Percentiles rank a stretch among this genome's conserved stretches.
Evolutionary conservation across 202 grass and related monocot genomes (phyloP).

Genomic region (Carex arenaria): DNA sequence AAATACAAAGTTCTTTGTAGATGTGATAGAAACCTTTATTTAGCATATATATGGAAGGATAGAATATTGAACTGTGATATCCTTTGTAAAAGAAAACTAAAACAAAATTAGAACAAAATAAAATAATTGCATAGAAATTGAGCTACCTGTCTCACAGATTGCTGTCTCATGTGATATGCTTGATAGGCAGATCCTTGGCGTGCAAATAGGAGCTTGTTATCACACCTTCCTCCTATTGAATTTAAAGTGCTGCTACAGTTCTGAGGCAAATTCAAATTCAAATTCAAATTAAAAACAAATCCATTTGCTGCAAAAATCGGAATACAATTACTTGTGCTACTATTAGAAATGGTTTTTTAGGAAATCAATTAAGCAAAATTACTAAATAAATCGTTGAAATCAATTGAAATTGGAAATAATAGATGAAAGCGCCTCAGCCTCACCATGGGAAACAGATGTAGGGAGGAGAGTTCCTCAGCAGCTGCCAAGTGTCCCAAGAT

Average conservation of each 20-base stretch:
- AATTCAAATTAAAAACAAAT: neutral
- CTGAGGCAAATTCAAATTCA: constrained; percentile 21
- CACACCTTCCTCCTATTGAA: constrained; percentile 12
- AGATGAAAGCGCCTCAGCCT: neutral
- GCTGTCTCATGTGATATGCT: constrained; percentile 28
- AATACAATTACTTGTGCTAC: too few relatives aligned
- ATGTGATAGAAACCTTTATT: neutral
- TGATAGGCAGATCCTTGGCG: constrained; percentile 29
- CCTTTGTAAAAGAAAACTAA: neutral
- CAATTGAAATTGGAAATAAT: too few relatives aligned
- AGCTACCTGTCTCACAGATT: constrained; percentile 16
- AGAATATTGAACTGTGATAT: neutral
- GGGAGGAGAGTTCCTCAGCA: constrained; percentile 4
- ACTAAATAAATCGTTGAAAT: neutral
- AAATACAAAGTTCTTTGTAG: neutral
- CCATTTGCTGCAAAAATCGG: too few relatives aligned
- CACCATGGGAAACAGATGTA: constrained; percentile 32
- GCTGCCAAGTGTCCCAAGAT: constrained; percentile 25
- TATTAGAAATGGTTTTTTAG: too few relatives aligned
- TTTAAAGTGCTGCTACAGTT: constrained; percentile 35
- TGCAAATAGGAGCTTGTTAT: constrained; percentile 32
- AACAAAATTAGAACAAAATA: neutral
- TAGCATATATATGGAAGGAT: neutral
- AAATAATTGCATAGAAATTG: neutral
- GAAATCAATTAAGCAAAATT: too few relatives aligned